Evolutionary conservation across 805 yeast species (phyloP).

Genomic region (Barnettozyma sucrosica): DNA sequence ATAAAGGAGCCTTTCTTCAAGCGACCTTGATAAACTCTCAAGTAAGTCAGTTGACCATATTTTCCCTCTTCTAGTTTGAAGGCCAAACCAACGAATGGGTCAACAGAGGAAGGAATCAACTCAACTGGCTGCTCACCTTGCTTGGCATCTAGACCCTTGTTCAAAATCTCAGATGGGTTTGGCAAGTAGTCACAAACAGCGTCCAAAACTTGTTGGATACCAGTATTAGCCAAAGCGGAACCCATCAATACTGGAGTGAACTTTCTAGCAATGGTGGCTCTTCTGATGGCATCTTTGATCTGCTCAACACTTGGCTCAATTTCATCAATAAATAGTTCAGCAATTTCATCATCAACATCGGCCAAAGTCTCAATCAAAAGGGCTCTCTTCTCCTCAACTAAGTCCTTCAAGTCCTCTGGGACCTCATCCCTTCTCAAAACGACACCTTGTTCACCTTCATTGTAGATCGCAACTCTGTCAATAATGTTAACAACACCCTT

Average conservation of each 20-base stretch:
- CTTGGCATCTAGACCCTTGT: slow-evolving; percentile 77
- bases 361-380: slow-evolving; percentile 89
- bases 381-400: slow-evolving; percentile 87
- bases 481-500: slow-evolving; percentile 90
- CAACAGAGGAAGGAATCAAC: slow-evolving; percentile 61
- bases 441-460: slow-evolving; percentile 91
- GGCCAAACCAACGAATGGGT: slow-evolving; percentile 95
- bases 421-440: slow-evolving; percentile 56
- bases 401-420: slow-evolving; percentile 73
- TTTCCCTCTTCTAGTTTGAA: slow-evolving; percentile 98
- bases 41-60: slow-evolving; percentile 94
- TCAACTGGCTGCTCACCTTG: slow-evolving; percentile 63
- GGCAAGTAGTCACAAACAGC: slow-evolving; percentile 96
- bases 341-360: slow-evolving; percentile 96
- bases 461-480: slow-evolving; percentile 79
- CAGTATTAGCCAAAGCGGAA: slow-evolving; percentile 93
- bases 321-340: slow-evolving; percentile 88
- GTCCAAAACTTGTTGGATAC: slow-evolving; percentile 92
- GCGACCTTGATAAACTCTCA: slow-evolving; percentile 95
- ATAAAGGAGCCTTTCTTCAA: slow-evolving; percentile 86
- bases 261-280: slow-evolving; percentile 90
- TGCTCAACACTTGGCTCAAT: slow-evolving; percentile 79
- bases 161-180: slow-evolving; percentile 87
- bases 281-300: slow-evolving; percentile 83
- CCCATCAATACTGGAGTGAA: slow-evolving; percentile 99